Percentiles rank a stretch among this genome's conserved stretches.
These are phyloP conservation scores for Penicillium nucicola DNA, from an alignment of 495 filamentous ascomycete species.

Conservation along the genomic window DNA sequence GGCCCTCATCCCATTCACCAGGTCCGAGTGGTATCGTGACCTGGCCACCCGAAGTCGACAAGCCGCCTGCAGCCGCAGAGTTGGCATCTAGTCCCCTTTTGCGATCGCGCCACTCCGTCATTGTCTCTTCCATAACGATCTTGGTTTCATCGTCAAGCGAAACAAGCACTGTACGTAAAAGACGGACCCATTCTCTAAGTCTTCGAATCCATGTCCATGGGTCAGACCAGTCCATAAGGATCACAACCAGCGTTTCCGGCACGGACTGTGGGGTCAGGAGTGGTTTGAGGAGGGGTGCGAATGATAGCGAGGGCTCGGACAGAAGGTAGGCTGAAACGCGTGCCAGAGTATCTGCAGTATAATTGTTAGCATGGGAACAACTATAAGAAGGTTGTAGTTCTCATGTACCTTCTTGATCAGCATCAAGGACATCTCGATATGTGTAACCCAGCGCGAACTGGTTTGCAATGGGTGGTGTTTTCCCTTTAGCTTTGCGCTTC, in stretches of 20 bases:
- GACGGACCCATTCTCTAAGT: slow-evolving; percentile 80
- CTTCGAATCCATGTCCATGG: slow-evolving; percentile 92
- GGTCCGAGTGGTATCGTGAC: slow-evolving; percentile 77
- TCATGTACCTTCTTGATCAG: slow-evolving; percentile 79
- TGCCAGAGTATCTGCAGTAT: slow-evolving; percentile 71
- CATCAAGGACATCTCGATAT: slow-evolving; percentile 91
- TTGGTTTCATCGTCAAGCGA: slow-evolving; percentile 74
- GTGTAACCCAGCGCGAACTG: slow-evolving; percentile 93
- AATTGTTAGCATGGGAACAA: neutral
- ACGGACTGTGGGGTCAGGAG: slow-evolving; percentile 83
- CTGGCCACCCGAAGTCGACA: slow-evolving; percentile 45
- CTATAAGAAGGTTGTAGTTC: neutral
- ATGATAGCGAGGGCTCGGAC: slow-evolving; percentile 74
- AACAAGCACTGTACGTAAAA: slow-evolving; percentile 71
- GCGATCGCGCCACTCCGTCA: slow-evolving; percentile 56
- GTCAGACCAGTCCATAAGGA: slow-evolving; percentile 88
- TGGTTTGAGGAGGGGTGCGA: slow-evolving; percentile 78
- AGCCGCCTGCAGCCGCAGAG: slow-evolving; percentile 41
- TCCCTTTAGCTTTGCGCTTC: slow-evolving; percentile 58
- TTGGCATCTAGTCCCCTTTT: slow-evolving; percentile 42
- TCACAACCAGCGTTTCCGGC: slow-evolving; percentile 80
- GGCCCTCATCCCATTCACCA: slow-evolving; percentile 90
- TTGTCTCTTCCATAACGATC: slow-evolving; percentile 79
- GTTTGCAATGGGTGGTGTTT: slow-evolving; percentile 80
- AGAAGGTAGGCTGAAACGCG: slow-evolving; percentile 90